A percentile compares a stretch with the other conserved stretches of the same genome.
These are phyloP conservation scores for Clonostachys byssicola DNA, from an alignment of 2,329 filamentous ascomycete species.

Conservation along the genomic window DNA sequence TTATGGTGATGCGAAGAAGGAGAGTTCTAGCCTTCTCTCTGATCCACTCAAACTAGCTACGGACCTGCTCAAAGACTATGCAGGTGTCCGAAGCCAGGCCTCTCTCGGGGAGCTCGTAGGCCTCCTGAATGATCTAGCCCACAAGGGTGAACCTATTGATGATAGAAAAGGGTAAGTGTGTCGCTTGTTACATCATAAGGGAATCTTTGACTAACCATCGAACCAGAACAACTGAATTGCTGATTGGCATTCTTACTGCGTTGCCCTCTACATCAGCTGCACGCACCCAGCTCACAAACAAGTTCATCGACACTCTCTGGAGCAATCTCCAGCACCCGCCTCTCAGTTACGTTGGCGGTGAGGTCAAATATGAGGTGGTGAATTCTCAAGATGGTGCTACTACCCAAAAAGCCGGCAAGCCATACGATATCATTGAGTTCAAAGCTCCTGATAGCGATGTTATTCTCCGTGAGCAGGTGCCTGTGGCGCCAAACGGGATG, in stretches of 20 bases:
- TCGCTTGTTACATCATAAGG: not conserved
- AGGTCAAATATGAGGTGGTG: conserved; percentile 31
- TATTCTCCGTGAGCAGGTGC: conserved; percentile 26
- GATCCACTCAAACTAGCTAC: conserved; percentile 25
- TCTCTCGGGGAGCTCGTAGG: conserved; percentile 17
- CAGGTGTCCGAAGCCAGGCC: conserved; percentile 16
- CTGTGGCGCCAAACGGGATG: conserved; percentile 26
- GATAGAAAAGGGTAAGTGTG: conserved; percentile 44
- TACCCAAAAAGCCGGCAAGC: conserved; percentile 22
- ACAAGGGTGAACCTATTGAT: conserved; percentile 47
- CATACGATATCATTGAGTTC: conserved; percentile 29
- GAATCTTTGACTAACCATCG: too few species aligned
- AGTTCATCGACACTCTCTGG: conserved; percentile 49
- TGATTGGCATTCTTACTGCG: conserved; percentile 31
- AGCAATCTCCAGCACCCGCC: conserved; percentile 50
- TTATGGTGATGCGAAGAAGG: conserved; percentile 19
- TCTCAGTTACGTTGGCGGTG: conserved; percentile 33
- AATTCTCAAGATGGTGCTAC: conserved; percentile 16
- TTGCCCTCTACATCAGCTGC: conserved; percentile 25
- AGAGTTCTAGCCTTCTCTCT: conserved; percentile 16
- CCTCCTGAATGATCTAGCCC: conserved; percentile 21
- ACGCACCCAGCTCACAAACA: conserved; percentile 35
- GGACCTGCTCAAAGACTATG: conserved; percentile 22
- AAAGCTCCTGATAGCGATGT: conserved; percentile 28
- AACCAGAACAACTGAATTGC: conserved; percentile 23